phyloP scores from a whole-genome alignment of 2,329 filamentous ascomycete species.

The Paecilomyces variotii region DNA sequence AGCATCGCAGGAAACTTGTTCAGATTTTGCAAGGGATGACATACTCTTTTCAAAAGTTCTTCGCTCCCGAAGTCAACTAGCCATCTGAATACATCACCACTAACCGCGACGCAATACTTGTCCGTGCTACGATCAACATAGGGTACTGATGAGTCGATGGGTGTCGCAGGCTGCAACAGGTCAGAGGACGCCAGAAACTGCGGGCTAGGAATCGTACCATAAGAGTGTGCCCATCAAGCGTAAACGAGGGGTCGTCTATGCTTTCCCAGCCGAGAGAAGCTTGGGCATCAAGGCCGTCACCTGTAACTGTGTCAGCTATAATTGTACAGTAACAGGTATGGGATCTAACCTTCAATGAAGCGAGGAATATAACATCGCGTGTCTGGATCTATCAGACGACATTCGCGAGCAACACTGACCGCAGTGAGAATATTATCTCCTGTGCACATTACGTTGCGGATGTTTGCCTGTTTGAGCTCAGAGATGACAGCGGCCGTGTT shows the following conservation, averaged over 20 bases:
- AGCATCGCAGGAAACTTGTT: background rate
- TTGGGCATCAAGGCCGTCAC: conserved; percentile 64
- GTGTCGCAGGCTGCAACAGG: conserved; percentile 56
- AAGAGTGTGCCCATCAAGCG: conserved; percentile 70
- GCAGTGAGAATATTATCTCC: conserved; percentile 97
- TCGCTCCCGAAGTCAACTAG: conserved; percentile 82
- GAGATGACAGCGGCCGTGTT: conserved; percentile 73
- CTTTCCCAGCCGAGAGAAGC: conserved; percentile 82
- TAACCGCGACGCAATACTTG: conserved; percentile 84
- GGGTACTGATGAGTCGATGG: conserved; percentile 74
- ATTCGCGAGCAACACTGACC: conserved; percentile 89
- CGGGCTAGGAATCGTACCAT: conserved; percentile 39
- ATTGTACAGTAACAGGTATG: background rate
- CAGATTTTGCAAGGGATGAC: conserved; percentile 15
- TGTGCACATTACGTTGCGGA: conserved; percentile 91
- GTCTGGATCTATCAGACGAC: conserved; percentile 67
- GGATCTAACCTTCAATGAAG: conserved; percentile 59
- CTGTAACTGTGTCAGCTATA: conserved; percentile 28
- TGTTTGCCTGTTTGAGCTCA: conserved; percentile 74
- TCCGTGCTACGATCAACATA: conserved; percentile 73
- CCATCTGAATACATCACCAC: conserved; percentile 94
- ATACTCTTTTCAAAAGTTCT: conserved; percentile 63
- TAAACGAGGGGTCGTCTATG: conserved; percentile 75
- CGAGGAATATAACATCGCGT: conserved; percentile 90
- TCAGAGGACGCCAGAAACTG: conserved; percentile 7